Base-by-base conservation (phyloP, 1,284 basidiomycete genomes). In the Phellopilus nigrolimitatus region DNA sequence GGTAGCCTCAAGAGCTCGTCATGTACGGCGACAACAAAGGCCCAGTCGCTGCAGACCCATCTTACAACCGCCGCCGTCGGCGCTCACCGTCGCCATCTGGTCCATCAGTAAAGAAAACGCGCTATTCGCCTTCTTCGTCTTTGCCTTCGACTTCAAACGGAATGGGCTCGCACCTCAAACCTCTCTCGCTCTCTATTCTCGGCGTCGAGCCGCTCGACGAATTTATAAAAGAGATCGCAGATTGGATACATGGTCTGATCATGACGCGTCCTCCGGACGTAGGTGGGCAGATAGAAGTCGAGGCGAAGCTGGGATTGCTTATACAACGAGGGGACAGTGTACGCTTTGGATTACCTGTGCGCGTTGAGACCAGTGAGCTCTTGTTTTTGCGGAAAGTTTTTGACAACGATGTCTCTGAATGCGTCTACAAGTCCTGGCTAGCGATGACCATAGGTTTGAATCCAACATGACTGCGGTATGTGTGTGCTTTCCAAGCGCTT, bases 161-260 rank as follows among this genome's bases (percentile, higher is more conserved):
- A 5, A 49, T 46, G 41, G 30, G 31, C 22, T 9, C 42, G 28
- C 45, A 27, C 13, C 39, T 52, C 17, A 52, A 38, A 21, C 83
- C 84, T 2, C 75, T 95, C 25, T 90, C 91, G 19, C 79, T 92
- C 17, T 92, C 89, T 17, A 91, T 97, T 60, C 85, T 98, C 39
- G 91, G 91, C 51, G 84, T 95, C 44, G 91, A 95, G 62, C 94
- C 95, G 2, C 71, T 94, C 34, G 95, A 98, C 68, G 95, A 97
- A 64, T 95, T 98, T 65, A 92, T 94, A 55, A 80, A 80, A 62
- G 86, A 91, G 60, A 78, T 99, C 41, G 94, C 91, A 21, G 91
- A 97, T 66, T 99, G 93, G 69, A 74, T 98, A 21, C 79, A 88
- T 66, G 80, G 82, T 60, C 80, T 75, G 70, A 80, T 89, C 57